Base-by-base conservation (phyloP, 495 filamentous ascomycete species). In the Penicillium steckii region DNA sequence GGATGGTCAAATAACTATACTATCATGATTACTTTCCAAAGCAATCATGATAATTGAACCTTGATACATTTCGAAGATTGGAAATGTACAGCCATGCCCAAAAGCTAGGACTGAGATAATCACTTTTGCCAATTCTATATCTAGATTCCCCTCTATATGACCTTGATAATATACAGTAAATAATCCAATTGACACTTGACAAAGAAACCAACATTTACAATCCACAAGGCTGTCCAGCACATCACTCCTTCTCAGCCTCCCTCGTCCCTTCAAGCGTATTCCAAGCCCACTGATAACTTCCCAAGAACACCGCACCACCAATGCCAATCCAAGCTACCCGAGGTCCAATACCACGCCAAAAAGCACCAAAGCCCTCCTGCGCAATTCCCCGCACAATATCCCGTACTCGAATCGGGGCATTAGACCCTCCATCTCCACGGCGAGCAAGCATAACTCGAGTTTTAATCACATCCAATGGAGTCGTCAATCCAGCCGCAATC, bases 381-480 rank as follows among this genome's bases (percentile, higher is more conserved):
- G 89, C 73, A 35, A 97, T 88, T 22, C 79, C 74, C 45, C 69
- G 73, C 53, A 93, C 71, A 49, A 96, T 75, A 18, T 71, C 69
- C 37, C 70, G 57, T 19, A 88, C 74, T 10, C 78, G 72, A 57
- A 84, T 77, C 42, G 79, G 78, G 37, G 80, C 70, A 3, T 51
- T 57, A 3, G 44, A 48, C 26, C 48, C 58, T 8, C 72, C 69
- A 44, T 71, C 70, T 1, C 60, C 67, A 7, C 74, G 60, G 26
- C 75, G 71, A 22, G 87, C 86, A 64, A 98, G 73, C 94, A 98
- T 98, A 70, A 98, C 83, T 51, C 94, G 77, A 53, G 94, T 98
- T 80, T 98, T 98, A 54, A 97, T 79, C 57, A 97, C 94, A 72
- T 98, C 94, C 56, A 98, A 63, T 49, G 94, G 94, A 49, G 94